Base-by-base conservation (phyloP, 495 filamentous ascomycete genomes). In the Penicillium bovifimosum region DNA sequence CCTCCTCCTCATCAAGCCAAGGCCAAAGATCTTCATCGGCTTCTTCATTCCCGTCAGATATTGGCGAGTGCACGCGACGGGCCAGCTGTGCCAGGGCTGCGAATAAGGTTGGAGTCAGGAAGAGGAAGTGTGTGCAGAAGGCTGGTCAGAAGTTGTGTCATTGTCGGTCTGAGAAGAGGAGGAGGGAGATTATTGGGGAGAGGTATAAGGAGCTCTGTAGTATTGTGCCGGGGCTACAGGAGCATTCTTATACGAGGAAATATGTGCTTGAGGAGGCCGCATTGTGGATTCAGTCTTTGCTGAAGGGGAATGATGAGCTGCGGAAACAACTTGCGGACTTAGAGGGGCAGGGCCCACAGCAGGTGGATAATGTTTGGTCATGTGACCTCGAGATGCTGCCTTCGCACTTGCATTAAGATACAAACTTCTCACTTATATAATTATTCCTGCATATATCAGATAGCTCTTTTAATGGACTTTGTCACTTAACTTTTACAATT, bases 81-180 rank as follows among this genome's bases (percentile, higher is more conserved):
- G n/a, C 48, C 6, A 52, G 49, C 14, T 50, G 47, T 10, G 9
- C n/a, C 28, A 50, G 41, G 26, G 4, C 29, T 6, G 38, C 16
- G 0, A 41, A 32, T 13, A 26, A 24, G 13, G 6, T 27, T 14
- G 24, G n/a, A 3, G 36, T 42, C 9, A 61, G 52, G 13, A 64
- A 64, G 32, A 48, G 59, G 10, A 64, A 64, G 17, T 64, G 62
- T 33, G 43, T 59, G 4, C 62, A 64, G 31, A 57, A 44, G 33
- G 50, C 62, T 13, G 62, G 62, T 7, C 62, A 64, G 33, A 50
- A 49, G 31, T 33, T 62, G 10, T 64, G 62, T 45, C 62, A 64
- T 39, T 64, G 62, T 31, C 59, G 51, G 11, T 59, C 62, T 4
- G 62, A 64, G 18, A 64, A 64, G 50, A 64, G 55, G 34, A 52